Percentiles rank a stretch among this genome's conserved stretches.
phyloP scores from a whole-genome alignment of 2,329 filamentous ascomycete species.

The Pestalotiopsis sp. region DNA sequence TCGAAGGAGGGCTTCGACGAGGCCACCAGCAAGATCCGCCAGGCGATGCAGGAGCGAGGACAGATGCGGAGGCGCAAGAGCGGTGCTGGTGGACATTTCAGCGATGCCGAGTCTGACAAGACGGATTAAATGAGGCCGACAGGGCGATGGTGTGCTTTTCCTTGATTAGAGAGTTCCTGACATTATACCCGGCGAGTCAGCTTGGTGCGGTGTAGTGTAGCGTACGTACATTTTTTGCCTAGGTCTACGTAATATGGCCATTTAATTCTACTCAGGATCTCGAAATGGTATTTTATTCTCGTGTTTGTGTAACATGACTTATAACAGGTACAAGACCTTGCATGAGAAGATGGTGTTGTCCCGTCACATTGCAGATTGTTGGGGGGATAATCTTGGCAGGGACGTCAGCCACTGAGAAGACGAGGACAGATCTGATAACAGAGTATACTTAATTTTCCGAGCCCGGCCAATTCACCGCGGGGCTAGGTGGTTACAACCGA shows the following conservation, averaged over 20 bases:
- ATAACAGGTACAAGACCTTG: neutral
- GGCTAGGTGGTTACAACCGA: neutral
- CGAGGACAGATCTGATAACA: constrained; percentile 6
- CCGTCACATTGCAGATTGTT: neutral
- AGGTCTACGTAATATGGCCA: neutral
- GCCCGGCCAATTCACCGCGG: neutral
- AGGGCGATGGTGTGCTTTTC: too few species aligned
- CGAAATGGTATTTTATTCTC: neutral
- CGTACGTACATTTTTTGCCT: neutral
- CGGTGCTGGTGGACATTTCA: constrained; percentile 25
- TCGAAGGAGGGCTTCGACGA: constrained; percentile 76
- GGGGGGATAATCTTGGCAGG: neutral
- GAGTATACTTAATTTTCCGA: neutral
- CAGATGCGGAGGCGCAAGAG: constrained; percentile 61
- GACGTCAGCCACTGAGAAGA: neutral
- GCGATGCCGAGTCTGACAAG: constrained; percentile 8
- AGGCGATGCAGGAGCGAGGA: constrained; percentile 81
- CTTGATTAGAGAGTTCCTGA: neutral
- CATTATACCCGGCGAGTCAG: neutral
- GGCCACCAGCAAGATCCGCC: constrained; percentile 81
- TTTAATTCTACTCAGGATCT: neutral
- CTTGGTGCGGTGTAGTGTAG: neutral
- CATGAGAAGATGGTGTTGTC: neutral
- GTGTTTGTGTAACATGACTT: neutral
- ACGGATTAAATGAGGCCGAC: neutral